Evolutionary conservation across 345 rosid species (phyloP).

Genomic region (Gossypium herbaceum): DNA sequence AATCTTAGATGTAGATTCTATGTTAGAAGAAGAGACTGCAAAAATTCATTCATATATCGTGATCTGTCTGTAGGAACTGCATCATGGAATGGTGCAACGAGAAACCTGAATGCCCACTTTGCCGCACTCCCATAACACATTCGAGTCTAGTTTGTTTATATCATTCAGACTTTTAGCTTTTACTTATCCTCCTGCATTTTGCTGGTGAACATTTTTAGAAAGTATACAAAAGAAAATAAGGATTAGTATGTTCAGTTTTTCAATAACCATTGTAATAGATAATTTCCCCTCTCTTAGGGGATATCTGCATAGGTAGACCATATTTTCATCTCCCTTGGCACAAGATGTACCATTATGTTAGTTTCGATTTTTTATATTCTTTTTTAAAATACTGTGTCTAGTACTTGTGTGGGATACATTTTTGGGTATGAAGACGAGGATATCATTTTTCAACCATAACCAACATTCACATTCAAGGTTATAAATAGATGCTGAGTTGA

Average conservation of each 20-base stretch:
- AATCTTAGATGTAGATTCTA: background rate
- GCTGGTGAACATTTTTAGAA: background rate
- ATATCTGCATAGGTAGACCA: background rate
- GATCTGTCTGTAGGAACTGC: conserved; percentile 61
- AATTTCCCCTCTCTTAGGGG: background rate
- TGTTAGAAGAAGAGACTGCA: background rate
- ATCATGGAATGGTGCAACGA: conserved; percentile 99
- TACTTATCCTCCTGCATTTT: background rate
- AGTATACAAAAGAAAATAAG: background rate
- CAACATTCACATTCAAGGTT: background rate
- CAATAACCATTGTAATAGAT: background rate
- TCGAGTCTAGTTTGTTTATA: conserved; percentile 28
- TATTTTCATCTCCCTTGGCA: background rate
- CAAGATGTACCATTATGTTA: background rate
- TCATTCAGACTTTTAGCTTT: conserved; percentile 70
- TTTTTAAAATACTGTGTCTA: background rate
- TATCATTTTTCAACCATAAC: background rate
- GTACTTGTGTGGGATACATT: background rate
- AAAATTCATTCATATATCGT: background rate
- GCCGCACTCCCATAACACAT: conserved; percentile 68
- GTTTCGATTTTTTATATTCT: background rate
- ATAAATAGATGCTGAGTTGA: too few relatives aligned
- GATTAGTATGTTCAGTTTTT: background rate
- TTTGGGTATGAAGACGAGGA: background rate
- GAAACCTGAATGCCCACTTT: conserved; percentile 93